Evolutionary conservation across 2,329 filamentous ascomycete genomes (phyloP).

Genomic region (Ceratocystis lukuohia): DNA sequence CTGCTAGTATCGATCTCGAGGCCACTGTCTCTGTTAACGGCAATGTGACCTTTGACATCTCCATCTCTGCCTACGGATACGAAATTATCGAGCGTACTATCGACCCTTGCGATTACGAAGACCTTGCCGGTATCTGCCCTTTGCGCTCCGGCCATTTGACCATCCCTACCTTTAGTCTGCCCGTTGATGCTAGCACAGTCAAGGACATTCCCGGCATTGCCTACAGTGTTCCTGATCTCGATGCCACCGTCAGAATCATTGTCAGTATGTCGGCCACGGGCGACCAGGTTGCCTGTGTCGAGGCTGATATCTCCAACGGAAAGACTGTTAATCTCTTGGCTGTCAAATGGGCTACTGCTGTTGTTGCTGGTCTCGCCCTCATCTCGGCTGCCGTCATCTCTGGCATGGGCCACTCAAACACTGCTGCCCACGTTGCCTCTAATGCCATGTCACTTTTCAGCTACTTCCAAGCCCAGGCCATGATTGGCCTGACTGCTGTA

Average conservation of each 20-base stretch:
- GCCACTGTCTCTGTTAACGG: conserved; percentile 73
- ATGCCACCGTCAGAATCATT: conserved; percentile 68
- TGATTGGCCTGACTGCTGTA: conserved; percentile 74
- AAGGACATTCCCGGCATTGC: conserved; percentile 65
- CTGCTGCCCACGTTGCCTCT: conserved; percentile 83
- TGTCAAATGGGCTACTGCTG: conserved; percentile 79
- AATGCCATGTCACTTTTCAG: conserved; percentile 88
- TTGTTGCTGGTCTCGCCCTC: conserved; percentile 74
- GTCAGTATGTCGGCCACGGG: conserved; percentile 56
- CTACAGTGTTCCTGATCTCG: conserved; percentile 80
- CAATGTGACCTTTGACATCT: conserved; percentile 63
- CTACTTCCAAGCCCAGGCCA: conserved; percentile 89
- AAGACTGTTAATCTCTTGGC: conserved; percentile 82
- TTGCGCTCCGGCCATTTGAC: conserved; percentile 68
- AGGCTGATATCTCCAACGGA: conserved; percentile 77
- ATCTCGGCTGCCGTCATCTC: conserved; percentile 79
- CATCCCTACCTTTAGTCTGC: conserved; percentile 53
- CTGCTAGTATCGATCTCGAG: conserved; percentile 59
- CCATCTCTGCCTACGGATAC: conserved; percentile 73
- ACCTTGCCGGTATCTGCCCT: conserved; percentile 67
- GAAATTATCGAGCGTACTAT: conserved; percentile 52
- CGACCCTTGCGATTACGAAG: conserved; percentile 55
- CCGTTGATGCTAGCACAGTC: conserved; percentile 43
- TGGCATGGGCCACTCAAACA: conserved; percentile 82
- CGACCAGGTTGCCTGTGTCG: conserved; percentile 65